A percentile compares a stretch with the other conserved stretches of the same genome.
These are phyloP conservation scores for Trifolium subterraneum DNA, from an alignment of 306 rosid genomes.

Conservation along the genomic window DNA sequence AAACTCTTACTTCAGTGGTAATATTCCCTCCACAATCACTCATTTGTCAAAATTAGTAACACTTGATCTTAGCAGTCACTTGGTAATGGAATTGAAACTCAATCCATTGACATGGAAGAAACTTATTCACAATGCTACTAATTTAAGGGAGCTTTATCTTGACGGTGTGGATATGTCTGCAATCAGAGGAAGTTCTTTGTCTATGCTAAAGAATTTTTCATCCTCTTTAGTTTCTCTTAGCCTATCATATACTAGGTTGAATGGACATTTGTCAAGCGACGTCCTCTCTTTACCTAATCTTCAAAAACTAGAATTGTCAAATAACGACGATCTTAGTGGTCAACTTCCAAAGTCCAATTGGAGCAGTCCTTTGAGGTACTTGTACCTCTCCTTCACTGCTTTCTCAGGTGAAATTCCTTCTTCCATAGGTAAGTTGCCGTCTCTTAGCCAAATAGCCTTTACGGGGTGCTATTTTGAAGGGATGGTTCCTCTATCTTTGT, in stretches of 20 bases:
- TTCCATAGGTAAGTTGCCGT: neutral
- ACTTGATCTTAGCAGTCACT: conserved; percentile 28
- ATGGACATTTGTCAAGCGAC: too few species aligned
- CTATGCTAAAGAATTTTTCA: too few species aligned
- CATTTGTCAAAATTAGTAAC: conserved; percentile 41
- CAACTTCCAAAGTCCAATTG: neutral
- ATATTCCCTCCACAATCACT: conserved; percentile 42
- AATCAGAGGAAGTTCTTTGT: too few species aligned
- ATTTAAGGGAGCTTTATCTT: too few species aligned
- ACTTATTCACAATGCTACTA: too few species aligned
- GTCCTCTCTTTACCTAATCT: too few species aligned
- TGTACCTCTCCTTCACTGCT: neutral
- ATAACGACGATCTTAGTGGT: too few species aligned
- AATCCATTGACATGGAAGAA: neutral
- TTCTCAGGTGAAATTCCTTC: neutral
- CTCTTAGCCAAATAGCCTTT: neutral
- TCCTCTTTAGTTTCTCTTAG: too few species aligned
- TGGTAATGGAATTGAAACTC: neutral
- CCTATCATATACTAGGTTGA: too few species aligned
- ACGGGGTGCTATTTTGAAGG: neutral
- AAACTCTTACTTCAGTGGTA: neutral
- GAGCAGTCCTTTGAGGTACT: neutral
- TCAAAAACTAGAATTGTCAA: too few species aligned
- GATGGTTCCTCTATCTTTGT: neutral
- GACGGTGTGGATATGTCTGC: too few species aligned